These are phyloP conservation scores for Pichiaceae sp. DNA, from an alignment of 1,139 yeast genomes.

Conservation along the genomic window DNA sequence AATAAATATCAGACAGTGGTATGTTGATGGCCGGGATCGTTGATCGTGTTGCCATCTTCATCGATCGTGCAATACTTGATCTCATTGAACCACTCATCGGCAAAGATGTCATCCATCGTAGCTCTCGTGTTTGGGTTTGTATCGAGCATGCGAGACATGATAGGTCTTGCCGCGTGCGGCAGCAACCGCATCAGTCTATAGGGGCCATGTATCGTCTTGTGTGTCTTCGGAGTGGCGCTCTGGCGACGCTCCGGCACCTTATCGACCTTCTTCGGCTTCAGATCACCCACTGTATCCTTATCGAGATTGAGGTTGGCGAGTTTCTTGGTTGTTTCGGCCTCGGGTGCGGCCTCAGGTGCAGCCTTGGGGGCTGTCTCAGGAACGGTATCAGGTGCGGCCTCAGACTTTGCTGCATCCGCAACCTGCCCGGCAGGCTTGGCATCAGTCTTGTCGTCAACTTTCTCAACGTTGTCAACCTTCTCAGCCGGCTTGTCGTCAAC, in stretches of 20 bases:
- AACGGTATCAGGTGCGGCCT: neutral
- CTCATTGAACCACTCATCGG: slow-evolving; percentile 71
- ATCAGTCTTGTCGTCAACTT: neutral
- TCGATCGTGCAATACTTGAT: slow-evolving; percentile 44
- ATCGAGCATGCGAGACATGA: slow-evolving; percentile 67
- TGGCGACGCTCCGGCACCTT: slow-evolving; percentile 26
- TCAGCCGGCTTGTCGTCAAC: neutral
- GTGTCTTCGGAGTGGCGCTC: slow-evolving; percentile 16
- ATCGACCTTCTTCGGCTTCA: slow-evolving; percentile 2
- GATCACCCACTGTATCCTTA: slow-evolving; percentile 2
- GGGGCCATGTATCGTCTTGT: slow-evolving; percentile 54
- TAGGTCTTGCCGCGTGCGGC: slow-evolving; percentile 88
- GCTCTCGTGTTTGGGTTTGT: slow-evolving; percentile 69
- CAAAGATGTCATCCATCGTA: slow-evolving; percentile 60
- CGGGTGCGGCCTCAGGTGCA: neutral
- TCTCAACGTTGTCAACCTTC: neutral
- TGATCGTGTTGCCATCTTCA: slow-evolving; percentile 32
- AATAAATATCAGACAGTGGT: slow-evolving; percentile 29
- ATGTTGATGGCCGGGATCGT: slow-evolving; percentile 48
- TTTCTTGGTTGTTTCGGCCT: slow-evolving; percentile 2
- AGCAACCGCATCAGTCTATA: slow-evolving; percentile 83
- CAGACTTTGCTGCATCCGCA: neutral
- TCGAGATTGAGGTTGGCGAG: slow-evolving; percentile 10
- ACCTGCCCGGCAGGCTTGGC: neutral
- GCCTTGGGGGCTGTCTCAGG: neutral